phyloP scores from a whole-genome alignment of 2,329 filamentous ascomycete species.

The Pseudophaeomoniella oleicola region DNA sequence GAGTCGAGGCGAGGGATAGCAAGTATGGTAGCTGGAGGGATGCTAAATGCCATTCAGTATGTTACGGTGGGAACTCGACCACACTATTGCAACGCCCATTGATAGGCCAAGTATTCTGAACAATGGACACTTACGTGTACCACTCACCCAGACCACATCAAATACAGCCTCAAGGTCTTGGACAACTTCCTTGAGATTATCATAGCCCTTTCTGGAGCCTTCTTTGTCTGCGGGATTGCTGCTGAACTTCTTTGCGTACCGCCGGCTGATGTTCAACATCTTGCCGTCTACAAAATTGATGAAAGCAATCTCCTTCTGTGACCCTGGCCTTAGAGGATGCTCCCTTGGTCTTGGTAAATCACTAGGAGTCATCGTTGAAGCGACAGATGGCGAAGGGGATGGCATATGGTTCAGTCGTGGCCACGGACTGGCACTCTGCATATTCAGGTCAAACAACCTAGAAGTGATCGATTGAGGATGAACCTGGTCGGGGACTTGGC shows the following conservation, averaged over 20 bases:
- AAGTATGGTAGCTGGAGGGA: constrained; percentile 72
- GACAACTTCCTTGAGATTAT: constrained; percentile 54
- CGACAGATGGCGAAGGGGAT: constrained; percentile 1
- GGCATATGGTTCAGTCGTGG: not conserved
- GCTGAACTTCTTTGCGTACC: constrained; percentile 37
- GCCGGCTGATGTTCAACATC: constrained; percentile 34
- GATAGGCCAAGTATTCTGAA: not conserved
- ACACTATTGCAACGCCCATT: not conserved
- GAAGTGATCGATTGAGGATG: not conserved
- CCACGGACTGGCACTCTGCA: not conserved
- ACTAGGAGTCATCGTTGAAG: not conserved
- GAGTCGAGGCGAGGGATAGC: constrained; percentile 59
- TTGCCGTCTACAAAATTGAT: constrained; percentile 42
- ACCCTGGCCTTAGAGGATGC: constrained; percentile 39
- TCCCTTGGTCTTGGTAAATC: constrained; percentile 38
- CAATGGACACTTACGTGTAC: constrained; percentile 52
- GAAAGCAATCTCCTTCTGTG: constrained; percentile 42
- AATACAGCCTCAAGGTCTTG: constrained; percentile 60
- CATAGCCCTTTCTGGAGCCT: constrained; percentile 36
- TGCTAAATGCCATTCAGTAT: no score
- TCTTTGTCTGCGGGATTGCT: constrained; percentile 15
- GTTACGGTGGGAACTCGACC: no score
- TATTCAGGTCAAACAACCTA: not conserved
- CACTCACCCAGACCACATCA: constrained; percentile 73
- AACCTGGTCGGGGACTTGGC: not conserved